phyloP scores from a whole-genome alignment of 2,329 filamentous ascomycete species.

The Claviceps digitariae region DNA sequence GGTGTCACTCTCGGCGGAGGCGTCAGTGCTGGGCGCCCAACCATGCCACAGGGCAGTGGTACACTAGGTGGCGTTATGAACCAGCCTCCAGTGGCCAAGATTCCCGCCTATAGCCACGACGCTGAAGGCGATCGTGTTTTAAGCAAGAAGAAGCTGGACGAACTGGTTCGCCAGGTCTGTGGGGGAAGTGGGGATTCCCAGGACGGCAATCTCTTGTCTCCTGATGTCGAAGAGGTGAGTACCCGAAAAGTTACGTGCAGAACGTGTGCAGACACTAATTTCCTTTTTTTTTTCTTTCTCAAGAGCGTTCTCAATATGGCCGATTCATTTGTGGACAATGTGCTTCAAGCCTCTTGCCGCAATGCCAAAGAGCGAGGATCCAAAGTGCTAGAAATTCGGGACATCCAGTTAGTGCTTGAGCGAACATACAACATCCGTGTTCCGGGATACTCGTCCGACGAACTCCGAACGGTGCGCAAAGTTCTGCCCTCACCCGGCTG shows the following conservation, averaged over 20 bases:
- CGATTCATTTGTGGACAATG: constrained; percentile 88
- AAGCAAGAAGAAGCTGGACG: constrained; percentile 96
- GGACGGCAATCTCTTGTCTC: constrained; percentile 65
- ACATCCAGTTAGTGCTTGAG: constrained; percentile 72
- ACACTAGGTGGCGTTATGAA: constrained; percentile 71
- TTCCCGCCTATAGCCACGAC: constrained; percentile 75
- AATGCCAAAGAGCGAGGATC: constrained; percentile 88
- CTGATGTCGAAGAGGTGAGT: constrained; percentile 88
- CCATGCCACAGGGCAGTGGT: constrained; percentile 64
- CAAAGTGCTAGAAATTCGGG: constrained; percentile 77
- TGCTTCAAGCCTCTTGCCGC: constrained; percentile 75
- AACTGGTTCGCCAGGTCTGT: constrained; percentile 86
- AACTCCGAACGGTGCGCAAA: constrained; percentile 87
- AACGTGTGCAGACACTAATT: constrained; percentile 8
- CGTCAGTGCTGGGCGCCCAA: constrained; percentile 58
- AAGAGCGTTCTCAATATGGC: constrained; percentile 79
- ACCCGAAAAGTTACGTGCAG: not conserved
- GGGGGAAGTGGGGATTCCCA: constrained; percentile 61
- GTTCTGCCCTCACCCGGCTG: constrained; percentile 77
- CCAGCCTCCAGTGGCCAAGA: constrained; percentile 71
- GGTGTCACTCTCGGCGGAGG: constrained; percentile 59
- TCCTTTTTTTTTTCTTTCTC: constrained; percentile 21
- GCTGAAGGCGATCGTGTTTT: constrained; percentile 84
- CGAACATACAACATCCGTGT: constrained; percentile 84
- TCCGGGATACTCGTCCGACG: constrained; percentile 86